A percentile compares a stretch with the other conserved stretches of the same genome.
These are phyloP conservation scores for Peniophora sp. DNA, from an alignment of 1,284 basidiomycete genomes.

Conservation along the genomic window DNA sequence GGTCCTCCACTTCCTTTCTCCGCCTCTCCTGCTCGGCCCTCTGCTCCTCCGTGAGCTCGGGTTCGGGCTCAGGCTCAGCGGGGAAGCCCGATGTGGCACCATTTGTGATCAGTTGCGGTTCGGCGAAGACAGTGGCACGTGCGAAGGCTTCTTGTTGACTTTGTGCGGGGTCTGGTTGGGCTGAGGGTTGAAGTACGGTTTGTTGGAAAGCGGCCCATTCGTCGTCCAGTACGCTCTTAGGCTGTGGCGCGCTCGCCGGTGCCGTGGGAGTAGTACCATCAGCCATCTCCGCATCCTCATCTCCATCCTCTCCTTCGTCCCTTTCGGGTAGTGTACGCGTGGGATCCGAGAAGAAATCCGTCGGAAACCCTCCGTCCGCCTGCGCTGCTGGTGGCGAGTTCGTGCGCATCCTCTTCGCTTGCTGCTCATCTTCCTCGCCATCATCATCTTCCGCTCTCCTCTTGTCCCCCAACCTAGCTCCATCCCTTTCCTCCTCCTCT, in stretches of 20 bases:
- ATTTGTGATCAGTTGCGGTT: slow-evolving; percentile 58
- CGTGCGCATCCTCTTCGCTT: slow-evolving; percentile 12
- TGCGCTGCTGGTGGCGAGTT: slow-evolving; percentile 3
- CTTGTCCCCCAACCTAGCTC: slow-evolving; percentile 35
- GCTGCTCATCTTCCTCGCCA: slow-evolving; percentile 7
- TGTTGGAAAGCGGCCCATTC: slow-evolving; percentile 68
- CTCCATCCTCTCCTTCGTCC: slow-evolving; percentile 36
- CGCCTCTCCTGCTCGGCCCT: slow-evolving; percentile 38
- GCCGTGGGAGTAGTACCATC: slow-evolving; percentile 21
- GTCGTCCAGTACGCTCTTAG: slow-evolving; percentile 37
- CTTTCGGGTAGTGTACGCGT: slow-evolving; percentile 43
- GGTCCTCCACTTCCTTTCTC: slow-evolving; percentile 58
- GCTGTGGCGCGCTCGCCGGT: slow-evolving; percentile 13
- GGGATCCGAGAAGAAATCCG: slow-evolving; percentile 76
- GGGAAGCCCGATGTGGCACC: slow-evolving; percentile 16
- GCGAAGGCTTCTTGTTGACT: slow-evolving; percentile 44
- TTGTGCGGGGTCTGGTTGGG: slow-evolving; percentile 15
- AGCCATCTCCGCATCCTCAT: slow-evolving; percentile 11
- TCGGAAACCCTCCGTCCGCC: slow-evolving; percentile 36
- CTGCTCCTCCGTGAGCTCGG: slow-evolving; percentile 19
- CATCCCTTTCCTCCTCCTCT: slow-evolving; percentile 20
- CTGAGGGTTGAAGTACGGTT: slow-evolving; percentile 37
- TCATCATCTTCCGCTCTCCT: slow-evolving; percentile 24
- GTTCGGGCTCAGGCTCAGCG: slow-evolving; percentile 17
- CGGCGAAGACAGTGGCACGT: slow-evolving; percentile 62